Evolutionary conservation across 176 grass and related monocot species (phyloP), one percentile per base, ranked within the genome.

Genomic region (Oryza glumipatula): DNA sequence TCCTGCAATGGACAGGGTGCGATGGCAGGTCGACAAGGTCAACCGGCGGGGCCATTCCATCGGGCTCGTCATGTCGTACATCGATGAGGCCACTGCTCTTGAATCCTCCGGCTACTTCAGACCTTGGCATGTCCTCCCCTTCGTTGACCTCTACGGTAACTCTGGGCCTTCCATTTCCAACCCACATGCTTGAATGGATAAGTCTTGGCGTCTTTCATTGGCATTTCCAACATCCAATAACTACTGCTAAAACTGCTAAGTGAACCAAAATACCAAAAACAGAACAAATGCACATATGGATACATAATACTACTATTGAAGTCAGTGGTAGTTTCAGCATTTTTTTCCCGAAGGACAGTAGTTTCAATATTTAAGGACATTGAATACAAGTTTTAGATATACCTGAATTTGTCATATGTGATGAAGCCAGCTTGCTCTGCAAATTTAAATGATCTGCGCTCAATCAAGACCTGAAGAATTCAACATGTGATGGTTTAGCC

Each of bases 21-120:
- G 69, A 4, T 61, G 63, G 73, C 78, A 88, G 71, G 70, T 82
- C 13, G 71, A 94, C 84, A 81, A 38, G 68, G 84, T 85, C 36
- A 94, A 87, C 79, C 13, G 82, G 45, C 73, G 73, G 16, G 82
- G 90, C 23, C 68, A 90, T 4, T 92, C 89, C 68, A 82, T 94
- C 21, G 92, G 82, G 0, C 85, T 98, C 46, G 92, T 98, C 78
- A 98, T 98, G 92, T 87, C 95, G 0, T 95, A 90, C n/a, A 49
- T 85, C 61, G 77, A 67, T 7, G 92, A 98, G 85, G 90, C 78
- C 72, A 88, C 81, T 2, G 95, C 91, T 61, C 86, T 98, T 71
- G 84, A 65, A 63, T 38, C 89, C 4, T 95, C 95, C 12, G 87
- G 95, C 33, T 86, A 82, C 79, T 98, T 98, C 90, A 65, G 43